Evolutionary conservation across 768 basidiomycete species (phyloP).

Genomic region (Pleurotus ostreatus): DNA sequence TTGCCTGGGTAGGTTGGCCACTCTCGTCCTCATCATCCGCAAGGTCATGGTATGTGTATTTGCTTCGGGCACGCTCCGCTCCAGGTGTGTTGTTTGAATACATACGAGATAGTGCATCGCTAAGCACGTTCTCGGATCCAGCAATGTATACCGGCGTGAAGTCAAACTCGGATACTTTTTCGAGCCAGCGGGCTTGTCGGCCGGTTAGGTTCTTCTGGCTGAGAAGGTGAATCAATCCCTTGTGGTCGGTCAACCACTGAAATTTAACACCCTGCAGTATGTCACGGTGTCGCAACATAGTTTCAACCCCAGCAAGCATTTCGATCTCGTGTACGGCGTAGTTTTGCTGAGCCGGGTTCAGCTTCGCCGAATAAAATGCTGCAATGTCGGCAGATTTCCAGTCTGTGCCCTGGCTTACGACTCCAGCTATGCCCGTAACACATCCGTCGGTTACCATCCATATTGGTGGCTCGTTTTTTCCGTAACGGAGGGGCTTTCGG

Average conservation of each 20-base stretch:
- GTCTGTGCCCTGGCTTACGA: constrained; percentile 9
- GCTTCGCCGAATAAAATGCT: constrained; percentile 19
- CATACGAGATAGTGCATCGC: constrained; percentile 18
- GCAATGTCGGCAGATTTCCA: constrained; percentile 22
- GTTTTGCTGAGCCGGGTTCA: constrained; percentile 7
- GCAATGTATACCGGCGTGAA: constrained; percentile 14
- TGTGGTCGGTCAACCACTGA: too few species aligned
- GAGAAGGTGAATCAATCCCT: too few species aligned
- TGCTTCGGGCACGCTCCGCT: constrained; percentile 7
- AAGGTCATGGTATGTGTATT: constrained; percentile 11
- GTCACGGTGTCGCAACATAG: constrained; percentile 8
- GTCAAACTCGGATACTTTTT: constrained; percentile 12
- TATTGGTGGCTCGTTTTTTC: constrained; percentile 3
- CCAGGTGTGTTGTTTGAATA: constrained; percentile 13
- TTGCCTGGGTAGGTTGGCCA: too few species aligned
- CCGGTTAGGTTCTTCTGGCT: too few species aligned
- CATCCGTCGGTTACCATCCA: constrained; percentile 17
- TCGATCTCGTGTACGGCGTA: neutral
- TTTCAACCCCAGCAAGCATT: constrained; percentile 10
- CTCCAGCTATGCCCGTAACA: constrained; percentile 12
- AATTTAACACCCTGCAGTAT: constrained; percentile 9
- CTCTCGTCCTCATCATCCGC: too few species aligned
- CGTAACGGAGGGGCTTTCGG: constrained; percentile 12
- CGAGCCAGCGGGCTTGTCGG: neutral
- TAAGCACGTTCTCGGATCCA: constrained; percentile 2